Base-by-base conservation (phyloP, 2,329 filamentous ascomycete genomes). In the Fusarium hainanense region DNA sequence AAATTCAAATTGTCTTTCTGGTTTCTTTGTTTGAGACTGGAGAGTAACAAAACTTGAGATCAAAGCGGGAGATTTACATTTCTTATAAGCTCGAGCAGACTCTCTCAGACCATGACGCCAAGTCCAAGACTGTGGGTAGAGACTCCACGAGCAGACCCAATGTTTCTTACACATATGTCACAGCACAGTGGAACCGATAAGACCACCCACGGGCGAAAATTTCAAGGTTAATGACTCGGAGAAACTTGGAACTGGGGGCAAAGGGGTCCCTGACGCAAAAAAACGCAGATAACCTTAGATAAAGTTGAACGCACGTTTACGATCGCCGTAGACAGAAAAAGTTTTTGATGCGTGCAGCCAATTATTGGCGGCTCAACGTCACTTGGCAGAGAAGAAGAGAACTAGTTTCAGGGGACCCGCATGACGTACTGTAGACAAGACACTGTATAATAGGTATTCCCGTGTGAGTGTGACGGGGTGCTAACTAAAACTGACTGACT, bases 281-380 rank as follows among this genome's bases (percentile, higher is more conserved):
- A 14, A 28, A 47, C 18, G 11, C 21, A 49, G 63, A 66, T 66
- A 66, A 66, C 63, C 61, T 66, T 66, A 66, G 63, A 66, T 66
- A 66, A 66, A 52, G 48, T 50, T 25, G 48, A 18, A 44, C 44
- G 32, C 61, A 63, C 44, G 58, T 56, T 32, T 52, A 46, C 2
- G 21, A 44, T 41, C 16, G 27, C 41, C 57, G 13, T 8, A 34
- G 21, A 12, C 2, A 20, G 60, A 52, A 65, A 65, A 61, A 66
- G 7, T 48, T 54, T 54, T 66, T 9, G 13, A 11, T 10, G 7
- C 28, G 8, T 40, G 28, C 11, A 23, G 13, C n/a, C 20, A 52
- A 41, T 51, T 13, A 20, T 6, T 16, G 40, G 21, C 10, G 4
- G 2, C 7, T 37, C 5, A 60, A 49, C 54, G 47, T 66, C 61